Evolutionary conservation across 1,139 yeast genomes (phyloP).

Genomic region (Barnettozyma hawaiiensis): DNA sequence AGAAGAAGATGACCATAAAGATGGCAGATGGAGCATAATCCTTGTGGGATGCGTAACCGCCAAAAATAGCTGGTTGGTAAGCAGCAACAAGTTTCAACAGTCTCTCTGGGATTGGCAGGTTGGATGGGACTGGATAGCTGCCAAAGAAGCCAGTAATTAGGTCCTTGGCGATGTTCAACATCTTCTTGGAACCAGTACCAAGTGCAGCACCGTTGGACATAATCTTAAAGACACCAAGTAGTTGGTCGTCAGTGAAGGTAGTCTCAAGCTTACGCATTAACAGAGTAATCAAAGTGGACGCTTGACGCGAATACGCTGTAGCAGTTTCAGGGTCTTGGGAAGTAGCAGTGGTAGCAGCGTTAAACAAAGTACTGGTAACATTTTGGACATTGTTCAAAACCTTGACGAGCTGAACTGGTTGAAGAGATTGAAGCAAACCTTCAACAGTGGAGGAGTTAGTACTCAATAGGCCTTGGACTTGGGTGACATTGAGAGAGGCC

Average conservation of each 20-base stretch:
- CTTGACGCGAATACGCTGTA: constrained; percentile 9
- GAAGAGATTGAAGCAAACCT: constrained; percentile 18
- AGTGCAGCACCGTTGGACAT: constrained; percentile 23
- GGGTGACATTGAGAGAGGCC: constrained; percentile 20
- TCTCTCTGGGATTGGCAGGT: constrained; percentile 15
- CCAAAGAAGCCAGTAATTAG: constrained; percentile 21
- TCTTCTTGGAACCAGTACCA: constrained; percentile 26
- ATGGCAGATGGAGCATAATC: constrained; percentile 63
- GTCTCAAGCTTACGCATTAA: constrained; percentile 16
- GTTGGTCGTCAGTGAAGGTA: constrained; percentile 20
- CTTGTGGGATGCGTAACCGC: constrained; percentile 49
- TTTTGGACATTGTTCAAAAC: constrained; percentile 19
- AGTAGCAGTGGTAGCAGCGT: constrained; percentile 11
- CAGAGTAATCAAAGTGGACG: constrained; percentile 15
- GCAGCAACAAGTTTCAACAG: constrained; percentile 16
- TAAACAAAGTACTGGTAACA: constrained; percentile 19
- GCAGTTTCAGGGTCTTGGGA: constrained; percentile 8
- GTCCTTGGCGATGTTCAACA: constrained; percentile 16
- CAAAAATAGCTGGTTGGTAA: constrained; percentile 44
- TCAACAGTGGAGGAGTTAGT: constrained; percentile 20
- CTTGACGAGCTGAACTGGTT: constrained; percentile 18
- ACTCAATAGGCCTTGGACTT: constrained; percentile 21
- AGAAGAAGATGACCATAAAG: constrained; percentile 49
- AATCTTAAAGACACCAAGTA: constrained; percentile 21
- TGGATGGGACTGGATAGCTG: neutral